These are phyloP conservation scores for Globisporangium iwayamae DNA, from an alignment of 352 stramenopile genomes.

Conservation along the genomic window DNA sequence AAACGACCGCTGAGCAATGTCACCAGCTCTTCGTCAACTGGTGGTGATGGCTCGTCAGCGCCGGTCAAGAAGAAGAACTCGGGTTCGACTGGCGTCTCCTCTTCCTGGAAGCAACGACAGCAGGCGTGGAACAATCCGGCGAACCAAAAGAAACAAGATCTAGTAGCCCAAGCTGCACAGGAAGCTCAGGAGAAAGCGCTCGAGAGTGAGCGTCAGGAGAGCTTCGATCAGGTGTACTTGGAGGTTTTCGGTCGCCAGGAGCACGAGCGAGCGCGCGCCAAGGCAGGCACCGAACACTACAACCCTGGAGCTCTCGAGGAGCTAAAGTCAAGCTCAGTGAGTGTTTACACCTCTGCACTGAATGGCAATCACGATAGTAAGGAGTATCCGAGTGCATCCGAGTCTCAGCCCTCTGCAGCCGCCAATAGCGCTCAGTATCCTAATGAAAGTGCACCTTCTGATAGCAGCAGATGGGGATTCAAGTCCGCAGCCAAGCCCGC, in stretches of 20 bases:
- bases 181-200: neutral
- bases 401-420: neutral
- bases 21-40: neutral
- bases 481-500: slow-evolving; percentile 19
- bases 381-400: neutral
- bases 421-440: neutral
- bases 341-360: neutral
- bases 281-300: slow-evolving; percentile 6
- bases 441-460: neutral
- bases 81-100: neutral
- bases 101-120: slow-evolving; percentile 23
- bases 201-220: slow-evolving; percentile 25
- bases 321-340: neutral
- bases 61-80: slow-evolving; percentile 8
- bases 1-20: slow-evolving; percentile 13
- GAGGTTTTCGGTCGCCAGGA: slow-evolving; percentile 38
- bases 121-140: slow-evolving; percentile 19
- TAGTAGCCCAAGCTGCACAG: neutral
- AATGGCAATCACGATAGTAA: neutral
- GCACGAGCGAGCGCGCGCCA: slow-evolving; percentile 11
- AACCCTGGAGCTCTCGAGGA: slow-evolving; percentile 1
- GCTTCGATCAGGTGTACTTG: slow-evolving; percentile 53
- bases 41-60: neutral
- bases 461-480: slow-evolving; percentile 30
- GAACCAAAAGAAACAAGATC: neutral